Evolutionary conservation across 2,329 filamentous ascomycete species (phyloP), one percentile per base, ranked within the genome.

Genomic region (Macrophomina pseudophaseolina): DNA sequence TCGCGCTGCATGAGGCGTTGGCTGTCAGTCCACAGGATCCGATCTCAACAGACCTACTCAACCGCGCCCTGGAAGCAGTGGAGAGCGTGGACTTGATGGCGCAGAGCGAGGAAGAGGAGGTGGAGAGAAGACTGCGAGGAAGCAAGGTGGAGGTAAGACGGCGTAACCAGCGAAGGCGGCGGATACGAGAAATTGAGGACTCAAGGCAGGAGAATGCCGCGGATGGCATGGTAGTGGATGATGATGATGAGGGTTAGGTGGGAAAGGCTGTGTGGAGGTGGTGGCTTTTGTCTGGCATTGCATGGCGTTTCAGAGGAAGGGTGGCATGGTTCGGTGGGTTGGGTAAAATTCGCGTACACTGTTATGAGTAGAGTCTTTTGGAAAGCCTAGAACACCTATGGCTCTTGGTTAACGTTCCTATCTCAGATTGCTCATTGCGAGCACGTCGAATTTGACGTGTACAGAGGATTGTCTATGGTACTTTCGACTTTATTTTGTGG

Each of bases 1-100:
- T 90, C 9, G 88, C 92, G 2, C 82, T 98, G 32, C 95, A 98
- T 72, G 92, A 97, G 80, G 92, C 92, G 1, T 83, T 95, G 16
- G 90, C 91, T 0, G 88, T 94, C 28, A 86, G 87, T 40, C 90
- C 92, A 0, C 92, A 95, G 78, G 92, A 95, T 73, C 88, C 91
- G 5, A 90, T 94, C 70, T 91, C 92, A 2, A 93, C 90, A 0
- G 92, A 95, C 75, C 80, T 95, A 59, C 81, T 95, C 38, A 89
- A 87, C 72, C 90, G 90, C 74, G 91, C 91, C 3, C 79, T 82
- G 7, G 82, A 82, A 4, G 80, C 80, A 38, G 64, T 66, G 0
- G 74, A 65, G 53, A 48, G 46, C 9, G 52, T 67, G 14, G 38
- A 52, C 9, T 18, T 70, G 30, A 69, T 68, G 68, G 69, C 60